Evolutionary conservation across 495 filamentous ascomycete genomes (phyloP).

Genomic region (Cladorrhinum samala): DNA sequence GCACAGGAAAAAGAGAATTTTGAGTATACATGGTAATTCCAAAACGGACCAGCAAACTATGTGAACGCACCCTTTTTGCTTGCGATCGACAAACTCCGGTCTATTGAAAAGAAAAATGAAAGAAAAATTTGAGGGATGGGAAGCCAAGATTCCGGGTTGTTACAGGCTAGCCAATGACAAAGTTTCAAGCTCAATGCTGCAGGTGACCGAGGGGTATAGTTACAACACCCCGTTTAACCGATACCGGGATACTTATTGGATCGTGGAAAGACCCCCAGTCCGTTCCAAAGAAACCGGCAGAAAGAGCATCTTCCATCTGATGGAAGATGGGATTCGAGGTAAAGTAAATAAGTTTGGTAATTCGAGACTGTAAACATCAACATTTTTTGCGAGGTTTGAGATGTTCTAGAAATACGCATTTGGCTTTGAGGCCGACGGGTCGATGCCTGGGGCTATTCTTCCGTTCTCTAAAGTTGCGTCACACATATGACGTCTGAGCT

Average conservation of each 20-base stretch:
- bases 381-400: no score
- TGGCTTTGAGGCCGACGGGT: background rate
- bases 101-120: background rate
- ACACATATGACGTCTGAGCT: background rate
- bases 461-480: background rate
- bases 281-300: background rate
- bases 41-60: no score
- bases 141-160: no score
- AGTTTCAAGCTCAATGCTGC: background rate
- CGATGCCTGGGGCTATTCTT: background rate
- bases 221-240: background rate
- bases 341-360: background rate
- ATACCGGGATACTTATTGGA: background rate
- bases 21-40: no score
- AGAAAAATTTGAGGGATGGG: no score
- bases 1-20: background rate
- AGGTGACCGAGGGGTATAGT: background rate
- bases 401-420: background rate
- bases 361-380: background rate
- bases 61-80: background rate
- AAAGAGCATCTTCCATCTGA: no score
- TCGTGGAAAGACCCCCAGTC: background rate
- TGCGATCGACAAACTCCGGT: background rate
- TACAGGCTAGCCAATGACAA: background rate
- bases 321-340: background rate